Percentiles rank a stretch among this genome's conserved stretches.
Conservation (phyloP, 75 land plant species). For the Adiantum capillusveneris region DNA sequence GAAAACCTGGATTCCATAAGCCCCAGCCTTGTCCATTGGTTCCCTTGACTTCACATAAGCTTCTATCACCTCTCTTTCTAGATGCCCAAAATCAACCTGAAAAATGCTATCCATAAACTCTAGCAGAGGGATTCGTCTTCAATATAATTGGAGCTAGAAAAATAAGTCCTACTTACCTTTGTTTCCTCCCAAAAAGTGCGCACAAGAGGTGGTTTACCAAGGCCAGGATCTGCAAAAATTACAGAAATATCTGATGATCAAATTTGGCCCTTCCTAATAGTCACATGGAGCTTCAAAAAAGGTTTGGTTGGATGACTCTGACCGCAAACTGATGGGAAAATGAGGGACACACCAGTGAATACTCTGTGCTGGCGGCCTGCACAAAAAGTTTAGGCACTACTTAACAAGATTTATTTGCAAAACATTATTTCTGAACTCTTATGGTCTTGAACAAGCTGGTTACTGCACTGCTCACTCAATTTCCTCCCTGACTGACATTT, state of each 20-base stretch:
- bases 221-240: slow-evolving; percentile 21
- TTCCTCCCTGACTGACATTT: no score
- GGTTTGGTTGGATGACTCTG: neutral
- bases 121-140: neutral
- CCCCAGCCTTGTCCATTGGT: slow-evolving; percentile 58
- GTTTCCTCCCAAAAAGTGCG: slow-evolving; percentile 46
- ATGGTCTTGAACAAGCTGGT: no score
- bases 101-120: neutral
- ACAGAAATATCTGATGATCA: neutral
- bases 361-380: slow-evolving; percentile 41
- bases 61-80: slow-evolving; percentile 35
- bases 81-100: slow-evolving; percentile 44
- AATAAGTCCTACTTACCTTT: slow-evolving; percentile 24
- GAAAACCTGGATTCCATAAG: slow-evolving; percentile 49
- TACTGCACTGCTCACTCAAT: no score
- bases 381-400: neutral
- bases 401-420: neutral
- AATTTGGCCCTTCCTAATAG: neutral
- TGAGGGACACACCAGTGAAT: slow-evolving; percentile 43
- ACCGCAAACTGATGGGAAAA: slow-evolving; percentile 20
- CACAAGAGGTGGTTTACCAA: slow-evolving; percentile 31
- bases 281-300: neutral
- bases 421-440: no score
- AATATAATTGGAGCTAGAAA: no score
- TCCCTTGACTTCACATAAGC: slow-evolving; percentile 43